Conservation (phyloP, 208 protist species). For the Trypanosoma grayi region DNA sequence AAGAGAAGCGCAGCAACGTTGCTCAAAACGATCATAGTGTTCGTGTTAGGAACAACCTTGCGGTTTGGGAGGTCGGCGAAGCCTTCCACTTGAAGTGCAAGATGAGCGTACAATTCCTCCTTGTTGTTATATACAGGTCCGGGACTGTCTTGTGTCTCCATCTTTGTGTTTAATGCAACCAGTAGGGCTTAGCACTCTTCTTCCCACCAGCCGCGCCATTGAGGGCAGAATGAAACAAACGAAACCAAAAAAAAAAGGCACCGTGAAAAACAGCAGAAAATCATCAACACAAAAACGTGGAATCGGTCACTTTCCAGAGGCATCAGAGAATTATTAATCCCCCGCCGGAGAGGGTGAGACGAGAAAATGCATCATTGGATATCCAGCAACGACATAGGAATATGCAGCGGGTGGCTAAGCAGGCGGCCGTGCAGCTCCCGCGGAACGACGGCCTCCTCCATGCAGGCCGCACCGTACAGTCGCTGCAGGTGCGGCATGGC, state of each 20-base stretch:
- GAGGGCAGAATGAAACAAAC: too few species aligned
- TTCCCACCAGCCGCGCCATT: background rate
- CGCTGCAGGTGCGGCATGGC: conserved; percentile 13
- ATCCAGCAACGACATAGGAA: conserved; percentile 10
- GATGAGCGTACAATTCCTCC: conserved; percentile 58
- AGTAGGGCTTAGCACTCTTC: too few species aligned
- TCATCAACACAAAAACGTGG: background rate
- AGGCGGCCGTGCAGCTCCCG: conserved; percentile 17
- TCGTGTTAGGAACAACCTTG: conserved; percentile 53
- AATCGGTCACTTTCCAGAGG: too few species aligned
- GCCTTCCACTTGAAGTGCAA: conserved; percentile 41
- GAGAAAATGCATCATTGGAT: too few species aligned
- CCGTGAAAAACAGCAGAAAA: background rate
- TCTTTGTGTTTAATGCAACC: too few species aligned
- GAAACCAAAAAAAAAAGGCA: background rate
- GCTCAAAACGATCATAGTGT: conserved; percentile 59
- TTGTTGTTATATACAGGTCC: conserved; percentile 44
- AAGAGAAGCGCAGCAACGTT: conserved; percentile 85
- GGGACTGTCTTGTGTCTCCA: conserved; percentile 1
- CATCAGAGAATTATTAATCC: too few species aligned
- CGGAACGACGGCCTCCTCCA: conserved; percentile 25
- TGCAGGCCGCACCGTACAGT: conserved; percentile 12
- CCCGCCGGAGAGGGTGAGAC: too few species aligned
- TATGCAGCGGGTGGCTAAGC: conserved; percentile 20
- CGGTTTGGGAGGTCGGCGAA: conserved; percentile 45